Base-by-base conservation (phyloP, 164 flowering plant species). In the Dillenia suffruticosa region DNA sequence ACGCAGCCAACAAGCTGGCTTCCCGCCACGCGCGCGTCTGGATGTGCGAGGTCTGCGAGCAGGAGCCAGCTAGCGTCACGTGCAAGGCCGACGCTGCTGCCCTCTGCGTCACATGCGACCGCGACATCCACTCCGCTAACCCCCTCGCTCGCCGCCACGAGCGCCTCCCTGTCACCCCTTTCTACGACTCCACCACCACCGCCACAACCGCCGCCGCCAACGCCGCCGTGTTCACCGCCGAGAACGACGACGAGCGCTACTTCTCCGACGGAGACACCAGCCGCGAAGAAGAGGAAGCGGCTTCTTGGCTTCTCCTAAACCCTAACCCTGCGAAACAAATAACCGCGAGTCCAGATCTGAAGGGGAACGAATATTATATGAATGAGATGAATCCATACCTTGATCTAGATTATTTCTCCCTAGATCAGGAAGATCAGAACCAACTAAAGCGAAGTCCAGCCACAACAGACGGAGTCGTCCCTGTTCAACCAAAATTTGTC, bases 21-120 rank as follows among this genome's bases (percentile, higher is more conserved):
- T 78, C 82, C 7, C 83, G 84, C 45, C 97, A 90, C 76, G 88
- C 79, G 58, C 85, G 97, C 0, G 94, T 90, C 7, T 85, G 85
- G 91, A 65, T 94, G 67, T 94, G 97, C 80, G 92, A 85, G 69
- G 97, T 94, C 32, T 94, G 99, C 68, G 99, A 94, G 76, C 95
- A 85, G 54, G 86, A 90, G 0, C 97, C 99, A 0, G 91, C 97
- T 1, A 75, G 74, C 56, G 89, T 93, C 73, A 88, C 96, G 9
- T 93, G 97, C 76, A 87, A 86, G 72, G 98, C 97, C 11, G 98
- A 93, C 76, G 95, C 96, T 9, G 99, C 99, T 48, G 81, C 90
- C 0, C 92, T 94, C 72, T 94, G 99, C 74, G 81, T 81, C 73
- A 59, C 89, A 2, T 94, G 99, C 71, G 99, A 94, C 80, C 81